phyloP scores from a whole-genome alignment of 352 stramenopile species.

The Aphanomyces invadans region DNA sequence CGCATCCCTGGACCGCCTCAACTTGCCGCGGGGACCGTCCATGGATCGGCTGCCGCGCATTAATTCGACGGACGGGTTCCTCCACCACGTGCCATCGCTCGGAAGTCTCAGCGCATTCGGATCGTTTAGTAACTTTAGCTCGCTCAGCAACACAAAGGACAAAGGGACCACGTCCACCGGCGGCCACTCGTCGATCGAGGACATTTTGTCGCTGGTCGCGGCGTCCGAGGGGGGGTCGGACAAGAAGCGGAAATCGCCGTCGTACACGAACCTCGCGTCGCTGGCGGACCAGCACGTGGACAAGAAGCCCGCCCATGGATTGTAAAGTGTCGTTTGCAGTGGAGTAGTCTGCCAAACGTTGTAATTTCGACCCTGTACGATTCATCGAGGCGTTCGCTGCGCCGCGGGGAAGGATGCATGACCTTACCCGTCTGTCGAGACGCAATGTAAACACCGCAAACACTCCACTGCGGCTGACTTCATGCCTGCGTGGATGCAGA shows the following conservation, averaged over 20 bases:
- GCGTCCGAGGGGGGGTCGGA: constrained; percentile 34
- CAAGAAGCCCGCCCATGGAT: background rate
- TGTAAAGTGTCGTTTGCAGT: background rate
- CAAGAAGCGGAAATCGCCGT: constrained; percentile 5
- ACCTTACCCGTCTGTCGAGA: too few relatives aligned
- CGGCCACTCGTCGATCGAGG: constrained; percentile 70
- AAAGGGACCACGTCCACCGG: background rate
- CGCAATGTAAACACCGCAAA: too few relatives aligned
- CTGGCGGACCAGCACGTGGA: background rate
- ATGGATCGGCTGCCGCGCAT: constrained; percentile 39
- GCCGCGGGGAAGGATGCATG: too few relatives aligned
- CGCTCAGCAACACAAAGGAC: constrained; percentile 29
- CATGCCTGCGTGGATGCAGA: too few relatives aligned
- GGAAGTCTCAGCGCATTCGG: constrained; percentile 60
- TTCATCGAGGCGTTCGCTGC: background rate
- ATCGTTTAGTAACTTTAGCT: constrained; percentile 70
- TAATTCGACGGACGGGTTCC: constrained; percentile 55
- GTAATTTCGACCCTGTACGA: background rate
- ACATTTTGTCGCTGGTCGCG: constrained; percentile 78
- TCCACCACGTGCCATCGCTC: constrained; percentile 69
- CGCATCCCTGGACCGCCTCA: constrained; percentile 51
- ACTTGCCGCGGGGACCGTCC: constrained; percentile 45
- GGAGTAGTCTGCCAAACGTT: too few relatives aligned
- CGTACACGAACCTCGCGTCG: background rate
- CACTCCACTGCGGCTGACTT: too few relatives aligned